Percentiles rank a stretch among this genome's conserved stretches.
Conservation (phyloP, 805 yeast genomes). For the Metschnikowia lochheadii region DNA sequence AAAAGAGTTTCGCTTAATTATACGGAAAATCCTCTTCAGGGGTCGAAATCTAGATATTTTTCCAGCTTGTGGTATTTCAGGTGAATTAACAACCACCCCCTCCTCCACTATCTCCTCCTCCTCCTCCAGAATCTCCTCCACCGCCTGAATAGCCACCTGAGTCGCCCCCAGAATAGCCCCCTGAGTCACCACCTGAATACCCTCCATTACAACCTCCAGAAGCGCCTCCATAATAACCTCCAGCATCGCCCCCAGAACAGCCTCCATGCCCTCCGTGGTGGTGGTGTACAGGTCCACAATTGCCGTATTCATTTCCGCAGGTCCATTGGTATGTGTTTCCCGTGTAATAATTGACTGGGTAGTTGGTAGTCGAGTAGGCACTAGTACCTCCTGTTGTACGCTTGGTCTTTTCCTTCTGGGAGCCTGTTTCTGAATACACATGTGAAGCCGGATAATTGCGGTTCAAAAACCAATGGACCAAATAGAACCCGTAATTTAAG, state of each 20-base stretch:
- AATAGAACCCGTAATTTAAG: neutral
- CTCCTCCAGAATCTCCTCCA: neutral
- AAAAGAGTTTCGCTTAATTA: too few species aligned
- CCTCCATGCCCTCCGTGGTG: neutral
- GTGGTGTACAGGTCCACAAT: neutral
- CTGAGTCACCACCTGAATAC: neutral
- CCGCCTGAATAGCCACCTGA: neutral
- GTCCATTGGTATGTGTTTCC: neutral
- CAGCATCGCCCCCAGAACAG: neutral
- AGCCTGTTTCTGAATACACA: neutral
- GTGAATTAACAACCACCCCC: neutral
- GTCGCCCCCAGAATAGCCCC: neutral
- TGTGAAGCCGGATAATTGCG: neutral
- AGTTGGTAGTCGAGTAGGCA: neutral
- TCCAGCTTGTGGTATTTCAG: too few species aligned
- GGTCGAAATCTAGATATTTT: neutral
- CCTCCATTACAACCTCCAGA: neutral
- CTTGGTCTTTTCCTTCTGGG: neutral
- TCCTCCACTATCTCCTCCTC: neutral
- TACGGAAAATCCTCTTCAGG: too few species aligned
- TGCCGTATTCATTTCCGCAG: neutral
- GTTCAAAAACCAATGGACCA: neutral
- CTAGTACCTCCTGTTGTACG: neutral
- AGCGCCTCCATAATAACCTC: neutral
- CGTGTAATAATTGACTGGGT: neutral